Conservation (phyloP, 2,329 filamentous ascomycete species). For the Onygenales sp. region DNA sequence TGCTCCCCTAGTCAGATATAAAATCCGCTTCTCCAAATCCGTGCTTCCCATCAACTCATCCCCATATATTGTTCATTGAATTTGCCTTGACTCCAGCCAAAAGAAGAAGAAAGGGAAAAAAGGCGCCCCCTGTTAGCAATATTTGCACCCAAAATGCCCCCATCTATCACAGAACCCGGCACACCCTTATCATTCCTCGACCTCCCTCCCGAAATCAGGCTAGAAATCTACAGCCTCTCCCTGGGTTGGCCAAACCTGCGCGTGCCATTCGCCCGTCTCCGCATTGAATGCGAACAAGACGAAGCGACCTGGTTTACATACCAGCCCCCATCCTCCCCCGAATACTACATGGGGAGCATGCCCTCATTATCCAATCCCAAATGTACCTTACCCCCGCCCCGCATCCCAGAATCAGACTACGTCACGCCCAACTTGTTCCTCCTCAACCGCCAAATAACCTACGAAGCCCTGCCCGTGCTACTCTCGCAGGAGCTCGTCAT, state of each 20-base stretch:
- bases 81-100: background rate
- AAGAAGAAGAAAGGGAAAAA: background rate
- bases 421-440: conserved; percentile 24
- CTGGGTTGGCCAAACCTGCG: conserved; percentile 1
- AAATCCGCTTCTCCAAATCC: too few relatives aligned
- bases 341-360: background rate
- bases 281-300: background rate
- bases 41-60: too few relatives aligned
- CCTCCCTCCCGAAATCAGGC: conserved; percentile 1
- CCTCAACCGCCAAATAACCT: conserved; percentile 23
- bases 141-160: background rate
- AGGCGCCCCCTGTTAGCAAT: background rate
- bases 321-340: background rate
- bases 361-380: background rate
- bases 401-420: background rate
- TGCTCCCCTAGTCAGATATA: too few relatives aligned
- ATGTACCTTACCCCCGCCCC: background rate
- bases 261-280: background rate
- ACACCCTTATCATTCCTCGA: background rate
- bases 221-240: background rate
- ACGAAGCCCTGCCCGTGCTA: conserved; percentile 20
- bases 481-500: conserved; percentile 21
- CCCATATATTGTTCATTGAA: too few relatives aligned
- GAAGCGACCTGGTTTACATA: background rate
- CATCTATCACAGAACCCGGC: background rate